Evolutionary conservation across 768 basidiomycete species (phyloP), one percentile per base, ranked within the genome.

Genomic region (Suillus subalutaceus): DNA sequence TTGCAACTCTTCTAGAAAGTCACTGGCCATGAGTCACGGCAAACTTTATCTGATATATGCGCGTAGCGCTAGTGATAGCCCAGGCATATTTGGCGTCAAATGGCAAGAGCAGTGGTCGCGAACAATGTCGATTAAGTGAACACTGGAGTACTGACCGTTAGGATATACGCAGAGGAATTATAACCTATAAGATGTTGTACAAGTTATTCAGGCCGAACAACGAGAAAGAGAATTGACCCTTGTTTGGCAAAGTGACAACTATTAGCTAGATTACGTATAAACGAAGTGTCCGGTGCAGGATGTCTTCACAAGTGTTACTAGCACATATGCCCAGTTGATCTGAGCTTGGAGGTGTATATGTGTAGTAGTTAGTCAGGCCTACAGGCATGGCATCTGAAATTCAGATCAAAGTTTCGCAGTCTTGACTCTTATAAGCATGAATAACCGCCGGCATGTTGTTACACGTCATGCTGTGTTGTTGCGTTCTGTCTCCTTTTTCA

Each of bases 231-330:
- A 32, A 32, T 32, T 2, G 32, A 32, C 32, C 4, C 35, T 32
- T 55, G 30, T 55, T 55, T 55, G 53, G 53, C 53, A 55, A 55
- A 55, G 35, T 35, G 35, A 35, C 35, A 35, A 35, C 35, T 35
- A 35, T 35, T 26, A 26, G 26, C 2, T 26, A 26, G 26, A 26
- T 26, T 26, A 26, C 26, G 26, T 26, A 26, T 26, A 26, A 26
- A 26, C 26, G 26, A 26, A 26, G 26, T 26, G 26, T 26, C 26
- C 26, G 26, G 26, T 26, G 26, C 26, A 26, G 26, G 26, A 26
- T 26, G 26, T 26, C 26, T 26, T 26, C 26, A 26, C 26, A 26
- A 26, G 26, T 26, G 26, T 26, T 26, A 26, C 26, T 26, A 26
- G 26, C 2, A 26, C 26, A 1, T 26, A 26, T 26, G 26, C 26